phyloP scores from a whole-genome alignment of 202 grass and related monocot genomes.

The Zoysia matrella region DNA sequence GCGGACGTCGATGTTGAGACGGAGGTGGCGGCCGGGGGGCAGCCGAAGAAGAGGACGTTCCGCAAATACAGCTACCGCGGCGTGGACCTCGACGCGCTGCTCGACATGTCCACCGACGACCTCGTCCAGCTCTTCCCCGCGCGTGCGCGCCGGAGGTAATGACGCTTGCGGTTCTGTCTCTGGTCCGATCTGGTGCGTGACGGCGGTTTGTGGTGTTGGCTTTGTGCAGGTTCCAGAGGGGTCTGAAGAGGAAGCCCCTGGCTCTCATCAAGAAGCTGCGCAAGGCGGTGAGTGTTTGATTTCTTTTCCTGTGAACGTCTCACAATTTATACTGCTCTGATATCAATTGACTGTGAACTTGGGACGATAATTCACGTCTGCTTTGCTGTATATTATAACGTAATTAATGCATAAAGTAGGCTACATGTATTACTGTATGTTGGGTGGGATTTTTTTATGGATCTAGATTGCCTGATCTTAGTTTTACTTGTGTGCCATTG shows the following conservation, averaged over 20 bases:
- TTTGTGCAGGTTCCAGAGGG: conserved; percentile 80
- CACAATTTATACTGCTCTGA: neutral
- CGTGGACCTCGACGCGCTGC: conserved; percentile 89
- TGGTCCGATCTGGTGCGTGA: neutral
- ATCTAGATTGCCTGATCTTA: too few relatives aligned
- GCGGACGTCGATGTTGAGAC: conserved; percentile 67
- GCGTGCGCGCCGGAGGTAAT: conserved; percentile 76
- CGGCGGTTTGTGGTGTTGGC: neutral
- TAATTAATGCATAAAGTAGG: too few relatives aligned
- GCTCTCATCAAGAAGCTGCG: conserved; percentile 97
- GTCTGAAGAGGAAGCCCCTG: conserved; percentile 99
- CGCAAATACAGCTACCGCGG: conserved; percentile 96
- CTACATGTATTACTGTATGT: too few relatives aligned
- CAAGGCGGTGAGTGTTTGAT: conserved; percentile 79
- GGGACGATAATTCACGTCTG: too few relatives aligned
- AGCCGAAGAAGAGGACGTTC: conserved; percentile 97
- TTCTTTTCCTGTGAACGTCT: neutral
- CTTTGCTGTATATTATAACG: too few relatives aligned
- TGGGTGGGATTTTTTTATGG: too few relatives aligned
- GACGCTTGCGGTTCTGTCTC: neutral
- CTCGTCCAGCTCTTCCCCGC: conserved; percentile 92
- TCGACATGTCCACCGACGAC: conserved; percentile 93
- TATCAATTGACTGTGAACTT: too few relatives aligned
- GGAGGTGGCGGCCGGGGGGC: conserved; percentile 53
- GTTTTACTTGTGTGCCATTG: too few relatives aligned